Evolutionary conservation across 371 early-diverging fungal species (phyloP).

Genomic region (Chytridiales sp.): DNA sequence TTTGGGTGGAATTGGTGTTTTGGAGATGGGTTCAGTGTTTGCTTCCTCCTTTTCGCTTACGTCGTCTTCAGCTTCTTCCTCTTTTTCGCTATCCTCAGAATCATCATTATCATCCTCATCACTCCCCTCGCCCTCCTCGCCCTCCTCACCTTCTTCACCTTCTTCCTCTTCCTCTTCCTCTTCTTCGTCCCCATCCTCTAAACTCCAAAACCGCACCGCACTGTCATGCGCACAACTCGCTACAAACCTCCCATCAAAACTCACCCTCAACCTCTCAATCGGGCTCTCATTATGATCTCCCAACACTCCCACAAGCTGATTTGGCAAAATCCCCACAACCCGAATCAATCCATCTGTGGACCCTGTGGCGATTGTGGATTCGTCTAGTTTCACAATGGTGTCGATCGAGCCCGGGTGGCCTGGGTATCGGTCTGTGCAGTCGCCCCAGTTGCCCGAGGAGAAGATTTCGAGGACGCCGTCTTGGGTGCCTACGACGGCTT

Average conservation of each 20-base stretch:
- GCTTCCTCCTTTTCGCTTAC: not conserved
- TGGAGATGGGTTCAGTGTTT: not conserved
- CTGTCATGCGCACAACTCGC: conserved; percentile 84
- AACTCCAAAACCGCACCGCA: conserved; percentile 81
- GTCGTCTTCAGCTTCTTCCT: not conserved
- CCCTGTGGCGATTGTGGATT: conserved; percentile 81
- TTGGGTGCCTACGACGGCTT: conserved; percentile 86
- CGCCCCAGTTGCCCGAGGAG: conserved; percentile 86
- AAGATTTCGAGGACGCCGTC: conserved; percentile 80
- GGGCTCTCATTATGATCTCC: conserved; percentile 86
- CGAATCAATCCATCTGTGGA: conserved; percentile 79
- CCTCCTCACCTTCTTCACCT: conserved; percentile 21
- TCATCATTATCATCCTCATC: conserved; percentile 20
- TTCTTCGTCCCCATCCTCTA: conserved; percentile 8
- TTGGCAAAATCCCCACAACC: conserved; percentile 78
- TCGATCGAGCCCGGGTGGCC: conserved; percentile 91
- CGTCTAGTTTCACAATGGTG: conserved; percentile 74
- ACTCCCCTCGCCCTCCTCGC: conserved; percentile 22
- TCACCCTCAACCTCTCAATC: conserved; percentile 71
- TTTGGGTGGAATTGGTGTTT: not conserved
- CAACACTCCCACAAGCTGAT: conserved; percentile 78
- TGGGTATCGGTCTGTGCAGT: conserved; percentile 83
- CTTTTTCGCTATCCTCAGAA: conserved; percentile 2
- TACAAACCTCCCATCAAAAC: conserved; percentile 65
- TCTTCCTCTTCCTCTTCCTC: conserved; percentile 4